Evolutionary conservation across 345 rosid species (phyloP), one percentile per base, ranked within the genome.

Genomic region (Salix purpurea): DNA sequence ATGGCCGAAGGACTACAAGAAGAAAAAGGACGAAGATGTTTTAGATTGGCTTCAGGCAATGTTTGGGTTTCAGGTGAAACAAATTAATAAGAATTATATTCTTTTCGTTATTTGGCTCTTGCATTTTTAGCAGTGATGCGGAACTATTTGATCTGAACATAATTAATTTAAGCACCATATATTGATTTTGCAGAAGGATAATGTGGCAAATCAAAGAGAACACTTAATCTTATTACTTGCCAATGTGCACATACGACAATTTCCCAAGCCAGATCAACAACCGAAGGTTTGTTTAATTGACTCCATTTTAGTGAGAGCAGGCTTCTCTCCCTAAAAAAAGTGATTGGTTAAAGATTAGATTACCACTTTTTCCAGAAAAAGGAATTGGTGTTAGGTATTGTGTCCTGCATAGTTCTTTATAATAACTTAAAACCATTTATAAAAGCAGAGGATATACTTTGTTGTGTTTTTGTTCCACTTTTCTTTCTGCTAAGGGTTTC

Each of bases 201-300:
- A 86, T 62, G 99, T 96, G 85, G 97, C 97, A 81, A 96, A 96
- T 86, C 99, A 96, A 88, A 94, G 99, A 85, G 99, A 96, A 75
- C 99, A 96, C 81, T 82, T 96, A 83, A 94, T 96, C 79, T 85
- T 96, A 67, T 82, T 96, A 82, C 94, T 96, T 74, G 99, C 99
- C 71, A 96, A 96, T 83, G 99, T 94, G 78, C 98, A 94, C 83
- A 96, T 91, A 80, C 87, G 99, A 16, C 97, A 86, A 74, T 92
- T 93, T 87, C 97, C 98, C 34, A 94, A 96, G 88, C 95, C 97
- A 73, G 98, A 96, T 84, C 97, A 90, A 81, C 99, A 91, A 73
- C 98, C 98, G 44, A 94, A 94, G 99, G 99, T 96, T 79, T 85
- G 91, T 77, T 36, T 54, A 65, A 32, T 14, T 76, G 46, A 9